Conservation (phyloP, 2,329 filamentous ascomycete genomes). For the Verticillium nonalfalfae region DNA sequence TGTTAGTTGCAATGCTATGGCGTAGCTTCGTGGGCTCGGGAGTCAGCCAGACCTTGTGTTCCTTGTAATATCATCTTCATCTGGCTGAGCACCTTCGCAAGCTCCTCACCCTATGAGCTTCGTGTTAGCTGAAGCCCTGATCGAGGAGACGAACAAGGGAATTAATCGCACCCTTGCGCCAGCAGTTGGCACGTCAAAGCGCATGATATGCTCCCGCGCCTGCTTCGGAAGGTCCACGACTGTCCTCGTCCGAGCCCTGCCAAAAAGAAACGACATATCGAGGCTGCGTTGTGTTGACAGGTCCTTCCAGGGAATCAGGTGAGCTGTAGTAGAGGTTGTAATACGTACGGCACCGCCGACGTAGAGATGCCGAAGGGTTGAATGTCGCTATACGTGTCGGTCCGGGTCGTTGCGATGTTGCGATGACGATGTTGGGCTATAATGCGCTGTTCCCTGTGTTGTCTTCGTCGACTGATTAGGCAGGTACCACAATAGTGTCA, state of each 20-base stretch:
- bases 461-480: neutral
- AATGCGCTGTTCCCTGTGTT: neutral
- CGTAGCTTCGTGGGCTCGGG: neutral
- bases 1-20: constrained; percentile 6
- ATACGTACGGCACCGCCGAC: too few species aligned
- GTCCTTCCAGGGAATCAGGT: too few species aligned
- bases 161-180: constrained; percentile 35
- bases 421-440: neutral
- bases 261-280: constrained; percentile 51
- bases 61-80: constrained; percentile 94
- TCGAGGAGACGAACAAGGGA: neutral
- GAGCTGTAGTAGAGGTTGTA: too few species aligned
- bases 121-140: neutral
- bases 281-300: neutral
- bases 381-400: too few species aligned
- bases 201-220: constrained; percentile 47
- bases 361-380: too few species aligned
- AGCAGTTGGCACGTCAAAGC: constrained; percentile 42
- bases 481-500: neutral
- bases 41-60: constrained; percentile 62
- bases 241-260: constrained; percentile 43
- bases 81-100: constrained; percentile 76
- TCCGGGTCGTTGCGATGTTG: neutral
- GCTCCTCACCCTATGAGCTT: constrained; percentile 66
- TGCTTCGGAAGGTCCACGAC: constrained; percentile 49